Conservation (phyloP, 129 eudicot species). For the Lactuca saligna region DNA sequence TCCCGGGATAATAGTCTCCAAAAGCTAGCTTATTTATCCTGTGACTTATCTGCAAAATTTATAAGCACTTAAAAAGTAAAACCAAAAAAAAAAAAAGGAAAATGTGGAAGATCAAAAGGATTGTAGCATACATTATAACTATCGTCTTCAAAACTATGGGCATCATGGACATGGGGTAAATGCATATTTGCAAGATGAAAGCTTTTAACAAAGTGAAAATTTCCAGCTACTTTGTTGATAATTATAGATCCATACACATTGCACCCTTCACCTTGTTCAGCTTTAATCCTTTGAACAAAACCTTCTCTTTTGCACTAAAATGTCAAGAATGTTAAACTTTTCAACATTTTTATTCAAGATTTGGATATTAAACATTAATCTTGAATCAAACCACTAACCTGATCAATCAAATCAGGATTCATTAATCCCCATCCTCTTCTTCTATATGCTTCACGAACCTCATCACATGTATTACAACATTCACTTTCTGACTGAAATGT, state of each 20-base stretch:
- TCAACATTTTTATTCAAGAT: background rate
- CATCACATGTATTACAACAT: slow-evolving; percentile 96
- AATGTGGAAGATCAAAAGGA: slow-evolving; percentile 13
- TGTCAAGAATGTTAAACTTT: slow-evolving; percentile 17
- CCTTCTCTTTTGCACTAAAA: slow-evolving; percentile 94
- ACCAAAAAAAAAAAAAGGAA: slow-evolving; percentile 4
- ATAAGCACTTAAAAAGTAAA: slow-evolving; percentile 18
- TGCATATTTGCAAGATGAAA: slow-evolving; percentile 62
- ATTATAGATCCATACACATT: slow-evolving; percentile 77
- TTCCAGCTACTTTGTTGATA: slow-evolving; percentile 96
- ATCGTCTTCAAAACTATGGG: slow-evolving; percentile 52
- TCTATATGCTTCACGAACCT: slow-evolving; percentile 95
- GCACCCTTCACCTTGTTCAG: slow-evolving; percentile 98
- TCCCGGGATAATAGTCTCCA: slow-evolving; percentile 82
- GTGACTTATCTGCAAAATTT: slow-evolving; percentile 73
- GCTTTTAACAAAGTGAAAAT: slow-evolving; percentile 88
- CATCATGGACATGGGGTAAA: slow-evolving; percentile 46
- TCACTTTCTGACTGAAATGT: slow-evolving; percentile 69
- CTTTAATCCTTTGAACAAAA: slow-evolving; percentile 75
- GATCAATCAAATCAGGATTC: slow-evolving; percentile 82
- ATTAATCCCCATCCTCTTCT: slow-evolving; percentile 92
- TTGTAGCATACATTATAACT: slow-evolving; percentile 66
- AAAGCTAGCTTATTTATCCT: slow-evolving; percentile 81
- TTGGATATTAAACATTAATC: background rate
- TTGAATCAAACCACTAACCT: slow-evolving; percentile 51